phyloP scores from a whole-genome alignment of 306 rosid genomes.

The Lathyrus tuberosus region DNA sequence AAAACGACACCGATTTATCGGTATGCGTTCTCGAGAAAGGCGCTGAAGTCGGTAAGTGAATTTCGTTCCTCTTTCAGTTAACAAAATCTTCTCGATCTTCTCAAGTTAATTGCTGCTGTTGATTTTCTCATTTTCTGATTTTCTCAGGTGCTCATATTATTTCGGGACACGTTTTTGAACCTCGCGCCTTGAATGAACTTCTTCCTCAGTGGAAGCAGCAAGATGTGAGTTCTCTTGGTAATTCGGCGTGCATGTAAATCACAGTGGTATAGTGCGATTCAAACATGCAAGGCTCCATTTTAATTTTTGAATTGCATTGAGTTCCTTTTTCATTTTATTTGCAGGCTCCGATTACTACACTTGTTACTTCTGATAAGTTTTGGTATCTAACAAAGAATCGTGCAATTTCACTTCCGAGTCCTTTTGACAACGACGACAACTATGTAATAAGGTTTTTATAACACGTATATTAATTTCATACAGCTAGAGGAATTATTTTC shows the following conservation, averaged over 20 bases:
- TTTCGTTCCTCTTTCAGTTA: neutral
- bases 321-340: constrained; percentile 20
- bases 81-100: no score
- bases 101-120: no score
- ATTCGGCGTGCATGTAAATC: no score
- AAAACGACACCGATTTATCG: constrained; percentile 63
- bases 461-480: constrained; percentile 6
- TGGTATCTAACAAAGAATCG: constrained; percentile 82
- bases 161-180: no score
- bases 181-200: no score
- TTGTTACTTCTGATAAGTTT: constrained; percentile 88
- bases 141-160: no score
- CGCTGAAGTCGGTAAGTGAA: constrained; percentile 77
- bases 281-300: no score
- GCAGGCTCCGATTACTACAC: constrained; percentile 85
- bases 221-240: no score
- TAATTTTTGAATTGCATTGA: neutral
- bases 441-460: constrained; percentile 78
- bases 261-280: no score
- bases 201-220: no score
- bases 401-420: constrained; percentile 78
- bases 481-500: neutral
- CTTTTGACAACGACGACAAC: constrained; percentile 79
- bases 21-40: constrained; percentile 96
- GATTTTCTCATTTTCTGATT: neutral